Percentiles rank a stretch among this genome's conserved stretches.
Evolutionary conservation across 768 basidiomycete genomes (phyloP).

Genomic region (Lepiota brunneoincarnata): DNA sequence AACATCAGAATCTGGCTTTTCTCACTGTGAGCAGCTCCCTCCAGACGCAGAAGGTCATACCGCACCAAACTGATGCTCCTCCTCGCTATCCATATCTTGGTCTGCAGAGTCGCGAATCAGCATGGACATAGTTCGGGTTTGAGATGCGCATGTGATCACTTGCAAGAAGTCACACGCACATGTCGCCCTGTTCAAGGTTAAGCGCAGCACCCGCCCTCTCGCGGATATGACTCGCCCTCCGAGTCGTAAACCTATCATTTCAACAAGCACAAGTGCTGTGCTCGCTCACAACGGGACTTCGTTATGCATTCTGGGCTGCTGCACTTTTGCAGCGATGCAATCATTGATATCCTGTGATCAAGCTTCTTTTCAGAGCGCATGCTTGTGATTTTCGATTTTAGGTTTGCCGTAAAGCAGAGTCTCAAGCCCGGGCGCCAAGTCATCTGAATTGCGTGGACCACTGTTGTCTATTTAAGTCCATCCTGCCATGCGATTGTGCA

Average conservation of each 20-base stretch:
- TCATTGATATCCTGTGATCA: neutral
- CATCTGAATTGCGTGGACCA: neutral
- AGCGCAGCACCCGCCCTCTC: no score
- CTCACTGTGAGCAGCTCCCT: neutral
- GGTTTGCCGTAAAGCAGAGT: neutral
- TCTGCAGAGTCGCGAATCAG: neutral
- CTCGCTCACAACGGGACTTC: no score
- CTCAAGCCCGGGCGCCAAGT: neutral
- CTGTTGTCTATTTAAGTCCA: neutral
- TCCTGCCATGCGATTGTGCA: no score
- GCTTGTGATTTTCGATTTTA: slow-evolving; percentile 6
- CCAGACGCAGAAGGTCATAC: no score
- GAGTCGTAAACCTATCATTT: no score
- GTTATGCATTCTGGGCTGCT: no score
- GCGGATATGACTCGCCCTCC: no score
- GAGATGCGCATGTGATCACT: no score
- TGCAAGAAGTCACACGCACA: no score
- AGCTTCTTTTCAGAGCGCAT: neutral
- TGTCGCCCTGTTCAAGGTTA: no score
- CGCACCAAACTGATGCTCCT: slow-evolving; percentile 7
- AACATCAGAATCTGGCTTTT: slow-evolving; percentile 4
- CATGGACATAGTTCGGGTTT: slow-evolving; percentile 5
- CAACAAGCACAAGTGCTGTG: no score
- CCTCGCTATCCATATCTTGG: slow-evolving; percentile 4
- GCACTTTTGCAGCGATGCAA: no score